Evolutionary conservation across 495 filamentous ascomycete species (phyloP).

Genomic region (Talaromyces trachyspermus): DNA sequence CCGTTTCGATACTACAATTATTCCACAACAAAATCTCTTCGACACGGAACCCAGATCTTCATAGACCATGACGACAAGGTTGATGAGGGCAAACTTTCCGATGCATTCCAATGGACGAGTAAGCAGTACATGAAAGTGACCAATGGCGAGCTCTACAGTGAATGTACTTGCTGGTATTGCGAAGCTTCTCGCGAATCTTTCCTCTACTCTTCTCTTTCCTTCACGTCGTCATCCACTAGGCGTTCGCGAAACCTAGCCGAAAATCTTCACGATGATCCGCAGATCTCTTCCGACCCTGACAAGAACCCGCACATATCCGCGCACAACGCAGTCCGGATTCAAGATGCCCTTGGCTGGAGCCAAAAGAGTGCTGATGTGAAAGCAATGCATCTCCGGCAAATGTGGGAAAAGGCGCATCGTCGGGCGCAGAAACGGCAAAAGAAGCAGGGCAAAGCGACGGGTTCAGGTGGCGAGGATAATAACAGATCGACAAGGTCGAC

Average conservation of each 20-base stretch:
- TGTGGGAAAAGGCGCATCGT: slow-evolving; percentile 54
- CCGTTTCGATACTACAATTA: slow-evolving; percentile 57
- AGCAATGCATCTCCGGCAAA: slow-evolving; percentile 43
- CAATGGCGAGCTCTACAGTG: slow-evolving; percentile 61
- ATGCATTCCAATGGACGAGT: slow-evolving; percentile 67
- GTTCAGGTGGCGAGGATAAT: slow-evolving; percentile 29
- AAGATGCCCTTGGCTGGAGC: slow-evolving; percentile 1
- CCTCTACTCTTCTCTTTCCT: slow-evolving; percentile 40
- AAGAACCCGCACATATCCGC: slow-evolving; percentile 66
- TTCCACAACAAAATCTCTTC: slow-evolving; percentile 16
- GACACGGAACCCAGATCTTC: slow-evolving; percentile 29
- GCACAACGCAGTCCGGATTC: slow-evolving; percentile 48
- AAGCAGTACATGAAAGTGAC: slow-evolving; percentile 55
- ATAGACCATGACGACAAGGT: slow-evolving; percentile 88
- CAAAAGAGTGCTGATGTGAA: slow-evolving; percentile 12
- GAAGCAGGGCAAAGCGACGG: slow-evolving; percentile 29
- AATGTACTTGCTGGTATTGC: slow-evolving; percentile 91
- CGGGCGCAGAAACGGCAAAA: slow-evolving; percentile 55
- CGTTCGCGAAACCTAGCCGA: slow-evolving; percentile 33
- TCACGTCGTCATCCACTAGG: slow-evolving; percentile 21
- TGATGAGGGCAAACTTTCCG: slow-evolving; percentile 51
- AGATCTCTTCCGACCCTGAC: slow-evolving; percentile 48
- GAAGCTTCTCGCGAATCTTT: slow-evolving; percentile 62
- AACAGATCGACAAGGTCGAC: slow-evolving; percentile 23
- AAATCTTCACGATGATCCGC: slow-evolving; percentile 44